Conservation (phyloP, 176 grass and related monocot genomes). For the Hyparrhenia diplandra region DNA sequence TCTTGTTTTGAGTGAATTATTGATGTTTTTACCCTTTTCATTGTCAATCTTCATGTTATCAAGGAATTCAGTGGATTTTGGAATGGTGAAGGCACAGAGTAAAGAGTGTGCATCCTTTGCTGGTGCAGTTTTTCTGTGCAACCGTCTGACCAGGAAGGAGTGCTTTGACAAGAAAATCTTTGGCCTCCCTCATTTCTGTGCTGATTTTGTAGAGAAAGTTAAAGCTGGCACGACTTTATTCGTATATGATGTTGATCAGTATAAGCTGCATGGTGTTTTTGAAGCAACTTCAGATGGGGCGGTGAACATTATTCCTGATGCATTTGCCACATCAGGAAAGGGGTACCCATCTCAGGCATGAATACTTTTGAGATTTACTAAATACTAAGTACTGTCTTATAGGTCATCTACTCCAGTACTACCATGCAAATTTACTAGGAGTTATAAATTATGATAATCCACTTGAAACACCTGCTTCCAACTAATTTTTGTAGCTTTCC, state of each 20-base stretch:
- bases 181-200: constrained; percentile 32
- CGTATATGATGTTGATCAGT: constrained; percentile 46
- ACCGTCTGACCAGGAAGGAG: constrained; percentile 34
- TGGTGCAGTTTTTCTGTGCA: constrained; percentile 59
- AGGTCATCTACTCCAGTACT: neutral
- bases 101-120: constrained; percentile 9
- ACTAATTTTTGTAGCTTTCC: neutral
- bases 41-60: constrained; percentile 22
- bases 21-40: constrained; percentile 2
- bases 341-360: constrained; percentile 50
- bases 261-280: constrained; percentile 58
- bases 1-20: neutral
- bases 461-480: neutral
- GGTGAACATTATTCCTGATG: constrained; percentile 57
- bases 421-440: neutral
- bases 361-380: neutral
- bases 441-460: neutral
- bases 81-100: constrained; percentile 24
- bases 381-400: neutral
- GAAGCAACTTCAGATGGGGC: constrained; percentile 66
- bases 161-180: constrained; percentile 52
- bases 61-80: constrained; percentile 33
- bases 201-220: constrained; percentile 43
- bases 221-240: constrained; percentile 54
- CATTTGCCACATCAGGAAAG: constrained; percentile 32